These are phyloP conservation scores for Suillus plorans DNA, from an alignment of 768 basidiomycete species.

Conservation along the genomic window DNA sequence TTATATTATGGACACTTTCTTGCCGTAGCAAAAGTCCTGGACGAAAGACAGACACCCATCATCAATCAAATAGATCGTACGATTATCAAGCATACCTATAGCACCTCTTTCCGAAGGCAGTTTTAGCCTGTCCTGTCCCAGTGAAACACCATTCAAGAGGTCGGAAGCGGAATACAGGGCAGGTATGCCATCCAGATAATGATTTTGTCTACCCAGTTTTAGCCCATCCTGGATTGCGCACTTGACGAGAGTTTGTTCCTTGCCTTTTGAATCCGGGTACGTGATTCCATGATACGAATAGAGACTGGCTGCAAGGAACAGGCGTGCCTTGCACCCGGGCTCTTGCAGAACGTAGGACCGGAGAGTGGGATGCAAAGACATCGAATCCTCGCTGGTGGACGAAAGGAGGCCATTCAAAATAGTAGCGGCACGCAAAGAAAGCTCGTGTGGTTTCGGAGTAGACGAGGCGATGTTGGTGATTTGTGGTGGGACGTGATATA, in stretches of 20 bases:
- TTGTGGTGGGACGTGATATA: slow-evolving; percentile 58
- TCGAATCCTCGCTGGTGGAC: slow-evolving; percentile 20
- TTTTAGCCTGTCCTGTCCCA: slow-evolving; percentile 35
- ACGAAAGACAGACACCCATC: neutral
- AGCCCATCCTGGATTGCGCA: slow-evolving; percentile 79
- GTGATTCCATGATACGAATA: slow-evolving; percentile 64
- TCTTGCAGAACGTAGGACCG: slow-evolving; percentile 30
- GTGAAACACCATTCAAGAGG: slow-evolving; percentile 35
- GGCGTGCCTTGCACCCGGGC: slow-evolving; percentile 44
- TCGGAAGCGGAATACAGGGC: slow-evolving; percentile 57
- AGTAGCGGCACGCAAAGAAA: slow-evolving; percentile 54
- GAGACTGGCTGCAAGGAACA: slow-evolving; percentile 81
- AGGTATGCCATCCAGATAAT: slow-evolving; percentile 76
- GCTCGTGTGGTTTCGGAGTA: slow-evolving; percentile 35
- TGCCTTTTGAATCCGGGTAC: slow-evolving; percentile 66
- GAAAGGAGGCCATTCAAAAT: slow-evolving; percentile 55
- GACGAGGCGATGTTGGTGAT: slow-evolving; percentile 46
- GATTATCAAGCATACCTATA: slow-evolving; percentile 46
- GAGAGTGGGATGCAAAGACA: slow-evolving; percentile 47
- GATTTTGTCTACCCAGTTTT: slow-evolving; percentile 77
- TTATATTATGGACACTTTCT: slow-evolving; percentile 60
- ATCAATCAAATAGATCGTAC: neutral
- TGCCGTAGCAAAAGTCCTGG: slow-evolving; percentile 71
- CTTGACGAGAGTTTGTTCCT: slow-evolving; percentile 55
- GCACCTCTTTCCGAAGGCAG: slow-evolving; percentile 50